Base-by-base conservation (phyloP, 768 basidiomycete genomes). In the Auricularia sp. region DNA sequence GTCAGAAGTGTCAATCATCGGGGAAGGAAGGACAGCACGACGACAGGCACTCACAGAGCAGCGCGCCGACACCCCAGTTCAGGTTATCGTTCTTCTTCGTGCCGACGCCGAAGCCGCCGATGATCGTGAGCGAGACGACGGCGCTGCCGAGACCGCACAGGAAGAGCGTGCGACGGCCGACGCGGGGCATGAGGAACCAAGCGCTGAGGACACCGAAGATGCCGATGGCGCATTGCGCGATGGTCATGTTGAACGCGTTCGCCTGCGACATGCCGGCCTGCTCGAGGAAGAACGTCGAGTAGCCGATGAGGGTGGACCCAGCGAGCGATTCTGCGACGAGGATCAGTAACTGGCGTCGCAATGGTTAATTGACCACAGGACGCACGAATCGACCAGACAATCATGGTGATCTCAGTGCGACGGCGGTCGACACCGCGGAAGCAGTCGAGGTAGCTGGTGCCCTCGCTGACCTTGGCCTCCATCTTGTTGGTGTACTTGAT, bases 381-480 rank as follows among this genome's bases (percentile, higher is more conserved):
- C 21, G 91, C 91, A 67, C 91, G 91, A 71, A 92, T 87, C 10
- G 91, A 91, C 51, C 92, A 91, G 78, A 92, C 91, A 71, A 93
- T 92, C 69, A 91, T 88, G 66, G 91, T 93, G 74, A 93, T 74
- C 66, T 76, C 74, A 33, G 76, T 77, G 18, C 76, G 68, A 8
- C 77, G 66, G 0, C 70, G 64, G 64, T 79, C 74, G 60, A 70
- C 68, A 10, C 43, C 18, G 65, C 70, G 66, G 72, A 76, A 77
- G 70, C 76, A 77, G 66, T 78, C 76, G 8, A 70, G 18, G 69
- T 77, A 78, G 12, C 67, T 69, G 2, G 74, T 68, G 2, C 76
- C 76, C 3, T 66, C 63, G 2, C 71, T 69, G 61, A 70, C 68
- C 35, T 71, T 65, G 64, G 70, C 71, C 67, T 78, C 77, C 23